Conservation (phyloP, 2,329 filamentous ascomycete genomes). For the Alternaria brassicicola region DNA sequence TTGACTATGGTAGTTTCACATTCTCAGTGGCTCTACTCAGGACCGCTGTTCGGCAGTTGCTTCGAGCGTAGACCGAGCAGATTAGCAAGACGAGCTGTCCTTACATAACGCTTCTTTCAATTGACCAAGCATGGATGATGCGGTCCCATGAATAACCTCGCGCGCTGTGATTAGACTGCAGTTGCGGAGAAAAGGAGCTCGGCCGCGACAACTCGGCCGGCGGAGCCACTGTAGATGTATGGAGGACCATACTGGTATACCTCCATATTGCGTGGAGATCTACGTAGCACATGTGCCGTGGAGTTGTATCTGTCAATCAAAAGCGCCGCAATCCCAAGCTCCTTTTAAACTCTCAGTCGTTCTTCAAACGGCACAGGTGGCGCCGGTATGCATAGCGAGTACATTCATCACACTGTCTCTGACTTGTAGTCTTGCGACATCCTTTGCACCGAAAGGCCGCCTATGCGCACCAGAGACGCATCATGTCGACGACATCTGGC, state of each 20-base stretch:
- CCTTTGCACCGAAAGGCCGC: not conserved
- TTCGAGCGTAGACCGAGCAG: not conserved
- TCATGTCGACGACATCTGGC: not conserved
- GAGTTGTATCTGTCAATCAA: not conserved
- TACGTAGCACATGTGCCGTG: not conserved
- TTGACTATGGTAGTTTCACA: not conserved
- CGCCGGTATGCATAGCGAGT: conserved; percentile 1
- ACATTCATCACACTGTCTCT: not conserved
- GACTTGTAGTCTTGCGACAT: not conserved
- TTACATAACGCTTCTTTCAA: not conserved
- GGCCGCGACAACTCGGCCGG: not conserved
- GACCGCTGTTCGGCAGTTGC: conserved; percentile 2
- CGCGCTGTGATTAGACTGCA: not conserved
- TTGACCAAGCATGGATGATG: not conserved
- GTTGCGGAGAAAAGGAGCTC: not conserved
- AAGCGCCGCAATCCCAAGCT: not conserved
- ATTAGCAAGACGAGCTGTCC: not conserved
- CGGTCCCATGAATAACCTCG: not conserved
- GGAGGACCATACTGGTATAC: not conserved
- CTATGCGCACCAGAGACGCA: not conserved
- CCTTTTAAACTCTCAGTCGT: not conserved
- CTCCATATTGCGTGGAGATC: not conserved
- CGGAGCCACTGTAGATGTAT: not conserved
- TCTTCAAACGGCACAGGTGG: conserved; percentile 3
- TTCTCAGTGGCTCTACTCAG: conserved; percentile 1